Evolutionary conservation across 2,329 filamentous ascomycete genomes (phyloP).

Genomic region (Exophiala sideris): DNA sequence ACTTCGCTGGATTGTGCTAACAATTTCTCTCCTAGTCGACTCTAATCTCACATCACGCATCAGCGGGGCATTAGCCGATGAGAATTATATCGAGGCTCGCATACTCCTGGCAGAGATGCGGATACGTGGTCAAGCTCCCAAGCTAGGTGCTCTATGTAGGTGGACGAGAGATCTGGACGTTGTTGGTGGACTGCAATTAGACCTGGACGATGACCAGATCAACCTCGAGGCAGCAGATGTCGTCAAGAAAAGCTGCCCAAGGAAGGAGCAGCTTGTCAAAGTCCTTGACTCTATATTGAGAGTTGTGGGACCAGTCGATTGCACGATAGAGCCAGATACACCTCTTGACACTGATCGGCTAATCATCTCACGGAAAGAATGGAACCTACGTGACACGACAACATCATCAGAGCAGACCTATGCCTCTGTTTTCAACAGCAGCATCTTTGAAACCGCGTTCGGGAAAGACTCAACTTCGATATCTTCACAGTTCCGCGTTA

Average conservation of each 20-base stretch:
- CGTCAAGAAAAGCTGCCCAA: slow-evolving; percentile 31
- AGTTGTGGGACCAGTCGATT: slow-evolving; percentile 61
- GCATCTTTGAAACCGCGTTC: slow-evolving; percentile 34
- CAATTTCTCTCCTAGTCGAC: slow-evolving; percentile 39
- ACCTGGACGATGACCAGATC: slow-evolving; percentile 40
- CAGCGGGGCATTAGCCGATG: slow-evolving; percentile 63
- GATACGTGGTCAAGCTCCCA: slow-evolving; percentile 62
- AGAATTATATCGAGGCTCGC: slow-evolving; percentile 62
- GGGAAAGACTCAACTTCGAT: slow-evolving; percentile 31
- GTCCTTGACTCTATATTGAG: slow-evolving; percentile 64
- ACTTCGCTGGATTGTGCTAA: too few relatives aligned
- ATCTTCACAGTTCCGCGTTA: slow-evolving; percentile 56
- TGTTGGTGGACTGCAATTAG: slow-evolving; percentile 61
- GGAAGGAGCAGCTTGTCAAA: slow-evolving; percentile 54
- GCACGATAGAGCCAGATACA: slow-evolving; percentile 51
- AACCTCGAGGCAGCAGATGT: too few relatives aligned
- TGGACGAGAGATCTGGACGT: slow-evolving; percentile 71
- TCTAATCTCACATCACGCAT: slow-evolving; percentile 65
- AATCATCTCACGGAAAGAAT: slow-evolving; percentile 39
- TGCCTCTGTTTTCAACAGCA: slow-evolving; percentile 50
- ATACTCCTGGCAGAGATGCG: slow-evolving; percentile 68
- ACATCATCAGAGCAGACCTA: slow-evolving; percentile 48
- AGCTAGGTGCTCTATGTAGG: slow-evolving; percentile 65
- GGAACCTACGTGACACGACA: slow-evolving; percentile 53
- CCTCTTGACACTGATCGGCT: slow-evolving; percentile 41